Percentiles rank a stretch among this genome's conserved stretches.
Conservation (phyloP, 192 early-diverging fungal genomes). For the Coemansia sp. region DNA sequence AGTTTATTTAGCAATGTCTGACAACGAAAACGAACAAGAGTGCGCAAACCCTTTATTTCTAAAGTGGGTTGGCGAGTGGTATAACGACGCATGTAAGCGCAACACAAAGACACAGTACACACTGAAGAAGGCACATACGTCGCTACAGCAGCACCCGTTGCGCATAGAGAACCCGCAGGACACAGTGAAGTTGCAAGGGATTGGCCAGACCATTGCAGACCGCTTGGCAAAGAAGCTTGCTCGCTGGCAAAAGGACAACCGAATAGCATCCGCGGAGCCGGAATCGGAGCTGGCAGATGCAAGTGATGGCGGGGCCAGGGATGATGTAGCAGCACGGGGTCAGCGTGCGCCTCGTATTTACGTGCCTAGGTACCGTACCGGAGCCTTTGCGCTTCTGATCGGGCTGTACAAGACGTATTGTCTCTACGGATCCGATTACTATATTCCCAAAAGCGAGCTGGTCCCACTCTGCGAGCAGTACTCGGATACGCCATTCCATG, state of each 20-base stretch:
- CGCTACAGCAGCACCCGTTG: slow-evolving; percentile 64
- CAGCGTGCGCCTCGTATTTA: slow-evolving; percentile 52
- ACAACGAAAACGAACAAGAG: slow-evolving; percentile 15
- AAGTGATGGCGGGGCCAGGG: not conserved
- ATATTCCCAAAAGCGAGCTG: slow-evolving; percentile 72
- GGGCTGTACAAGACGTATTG: slow-evolving; percentile 58
- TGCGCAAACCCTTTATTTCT: slow-evolving; percentile 73
- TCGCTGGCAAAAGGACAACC: slow-evolving; percentile 60
- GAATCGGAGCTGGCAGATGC: not conserved
- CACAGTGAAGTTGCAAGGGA: slow-evolving; percentile 62
- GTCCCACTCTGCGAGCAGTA: slow-evolving; percentile 64
- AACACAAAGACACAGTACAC: slow-evolving; percentile 60
- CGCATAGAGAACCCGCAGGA: slow-evolving; percentile 63
- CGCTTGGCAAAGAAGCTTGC: slow-evolving; percentile 60
- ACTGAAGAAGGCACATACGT: slow-evolving; percentile 65
- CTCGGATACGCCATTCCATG: slow-evolving; percentile 67
- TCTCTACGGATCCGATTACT: slow-evolving; percentile 44
- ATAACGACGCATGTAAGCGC: slow-evolving; percentile 55
- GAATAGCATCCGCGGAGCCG: slow-evolving; percentile 16
- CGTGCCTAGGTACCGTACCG: slow-evolving; percentile 76
- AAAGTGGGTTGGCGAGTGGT: slow-evolving; percentile 73
- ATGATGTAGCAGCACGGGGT: not conserved
- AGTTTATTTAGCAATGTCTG: slow-evolving; percentile 11
- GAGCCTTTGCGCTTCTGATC: slow-evolving; percentile 80
- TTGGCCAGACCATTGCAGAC: slow-evolving; percentile 60